These are phyloP conservation scores for Apiospora kogelbergensis DNA, from an alignment of 2,329 filamentous ascomycete species.

Conservation along the genomic window DNA sequence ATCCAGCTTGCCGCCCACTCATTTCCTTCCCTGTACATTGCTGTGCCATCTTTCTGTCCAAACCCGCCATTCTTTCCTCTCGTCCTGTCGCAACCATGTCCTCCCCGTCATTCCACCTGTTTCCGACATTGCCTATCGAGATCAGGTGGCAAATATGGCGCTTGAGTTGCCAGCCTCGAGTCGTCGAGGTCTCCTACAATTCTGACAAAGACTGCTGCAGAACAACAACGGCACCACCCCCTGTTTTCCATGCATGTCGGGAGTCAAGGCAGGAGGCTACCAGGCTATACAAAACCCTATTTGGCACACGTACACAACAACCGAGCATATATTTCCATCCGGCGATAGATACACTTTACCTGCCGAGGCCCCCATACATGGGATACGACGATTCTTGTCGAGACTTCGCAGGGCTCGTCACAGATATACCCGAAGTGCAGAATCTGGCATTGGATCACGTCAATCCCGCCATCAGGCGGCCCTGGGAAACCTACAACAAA, in stretches of 20 bases:
- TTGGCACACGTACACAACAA: conserved; percentile 32
- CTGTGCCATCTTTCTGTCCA: background rate
- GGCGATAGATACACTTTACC: conserved; percentile 36
- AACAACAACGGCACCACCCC: conserved; percentile 37
- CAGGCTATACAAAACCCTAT: conserved; percentile 36
- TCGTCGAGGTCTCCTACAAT: conserved; percentile 41
- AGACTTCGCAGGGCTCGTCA: conserved; percentile 39
- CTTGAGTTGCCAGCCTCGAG: conserved; percentile 34
- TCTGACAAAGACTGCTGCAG: conserved; percentile 35
- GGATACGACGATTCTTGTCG: conserved; percentile 42
- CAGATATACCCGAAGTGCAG: conserved; percentile 33
- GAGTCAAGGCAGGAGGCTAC: conserved; percentile 44
- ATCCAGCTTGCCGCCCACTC: background rate
- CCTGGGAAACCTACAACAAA: conserved; percentile 54
- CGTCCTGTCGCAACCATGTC: conserved; percentile 18
- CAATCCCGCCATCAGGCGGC: conserved; percentile 40
- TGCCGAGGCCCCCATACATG: conserved; percentile 38
- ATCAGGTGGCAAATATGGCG: conserved; percentile 42
- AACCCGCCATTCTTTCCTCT: background rate
- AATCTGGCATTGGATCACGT: conserved; percentile 48
- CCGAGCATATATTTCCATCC: conserved; percentile 31
- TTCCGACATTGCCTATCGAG: conserved; percentile 37
- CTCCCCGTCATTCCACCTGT: conserved; percentile 30
- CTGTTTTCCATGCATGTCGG: conserved; percentile 39
- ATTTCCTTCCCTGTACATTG: background rate